Evolutionary conservation across 345 rosid genomes (phyloP), one percentile per base, ranked within the genome.

Genomic region (Hibiscus tridactylites): DNA sequence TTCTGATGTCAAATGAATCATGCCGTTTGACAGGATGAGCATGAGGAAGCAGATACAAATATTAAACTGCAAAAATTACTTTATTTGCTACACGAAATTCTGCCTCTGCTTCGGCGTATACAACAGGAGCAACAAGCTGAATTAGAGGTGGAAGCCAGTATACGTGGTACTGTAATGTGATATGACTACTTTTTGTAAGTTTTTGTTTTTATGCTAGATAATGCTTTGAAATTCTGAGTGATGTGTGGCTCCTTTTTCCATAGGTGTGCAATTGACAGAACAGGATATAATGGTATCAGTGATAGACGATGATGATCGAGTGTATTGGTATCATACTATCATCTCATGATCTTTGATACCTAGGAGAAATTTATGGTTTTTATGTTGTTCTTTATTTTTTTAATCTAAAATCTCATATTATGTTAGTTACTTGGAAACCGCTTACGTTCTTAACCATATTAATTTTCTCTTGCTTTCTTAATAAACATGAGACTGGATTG

Each of bases 51-150:
- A 24, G 84, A 82, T 63, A 39, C 68, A 24, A 52, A 49, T 61
- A 49, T 57, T 47, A 80, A 79, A 68, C 70, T 82, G 83, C 79
- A 79, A 50, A 81, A 78, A 58, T 50, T 83, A 72, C 79, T 83
- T 73, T 80, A 81, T 65, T 71, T 85, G 80, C 76, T 85, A 21
- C 37, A 67, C n/a, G 79, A 79, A 79, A 79, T 80, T 59, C 69
- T 77, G 60, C 88, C 88, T 73, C 77, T 83, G 54, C 85, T 85
- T 26, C 73, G 63, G 77, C 76, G 77, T 68, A 81, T 85, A 68
- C 85, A 81, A 42, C 76, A 72, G 58, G 88, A 85, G 82, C 86
- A 85, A 74, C 71, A 73, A 19, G 44, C 74, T 69, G 88, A 85
- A 78, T 47, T 85, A 60, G 76, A 71, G 24, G 58, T 78, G 54